Base-by-base conservation (phyloP, 805 yeast genomes). In the Yamadazyma insecticola region DNA sequence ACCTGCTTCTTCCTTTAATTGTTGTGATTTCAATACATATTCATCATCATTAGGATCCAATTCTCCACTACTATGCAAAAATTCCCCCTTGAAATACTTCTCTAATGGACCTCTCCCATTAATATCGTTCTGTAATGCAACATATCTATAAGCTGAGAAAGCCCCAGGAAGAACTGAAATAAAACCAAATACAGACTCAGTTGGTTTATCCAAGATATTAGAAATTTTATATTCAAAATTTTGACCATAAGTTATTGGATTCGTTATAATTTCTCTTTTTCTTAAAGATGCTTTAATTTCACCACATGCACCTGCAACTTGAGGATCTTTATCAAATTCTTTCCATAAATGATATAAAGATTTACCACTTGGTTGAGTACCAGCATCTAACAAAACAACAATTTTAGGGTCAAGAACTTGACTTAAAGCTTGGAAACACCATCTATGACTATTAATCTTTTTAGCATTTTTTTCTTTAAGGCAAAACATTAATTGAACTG, bases 291-390 rank as follows among this genome's bases (percentile, higher is more conserved):
- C 81, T 35, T 74, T 77, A 46, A 77, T 76, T 45, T 77, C 84
- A n/a, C 84, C 84, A 57, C 82, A 76, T 4, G 83, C 82, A 16
- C 84, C 84, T 4, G 83, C 84, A 16, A 78, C 78, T 35, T 67
- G 67, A 7, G 69, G 66, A 45, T 78, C 74, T 36, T 63, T 58
- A 50, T 76, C 74, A 40, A 77, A 78, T 29, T 76, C 80, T 41
- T 74, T 72, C 84, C 84, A 77, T 32, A 77, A 60, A 39, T 75
- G 69, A 36, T 72, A 68, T 35, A 77, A 57, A 4, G 83, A 67
- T 41, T 72, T 72, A 15, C 71, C 67, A 2, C 73, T 62, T 2
- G 84, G 84, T 44, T 73, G 74, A 11, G 84, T 77, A 32, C 84
- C 84, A 14, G 81, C 80, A 49, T 77, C 84, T 16, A 77, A 57